phyloP scores from a whole-genome alignment of 1,139 yeast species.

The Suhomyces yuchorum region DNA sequence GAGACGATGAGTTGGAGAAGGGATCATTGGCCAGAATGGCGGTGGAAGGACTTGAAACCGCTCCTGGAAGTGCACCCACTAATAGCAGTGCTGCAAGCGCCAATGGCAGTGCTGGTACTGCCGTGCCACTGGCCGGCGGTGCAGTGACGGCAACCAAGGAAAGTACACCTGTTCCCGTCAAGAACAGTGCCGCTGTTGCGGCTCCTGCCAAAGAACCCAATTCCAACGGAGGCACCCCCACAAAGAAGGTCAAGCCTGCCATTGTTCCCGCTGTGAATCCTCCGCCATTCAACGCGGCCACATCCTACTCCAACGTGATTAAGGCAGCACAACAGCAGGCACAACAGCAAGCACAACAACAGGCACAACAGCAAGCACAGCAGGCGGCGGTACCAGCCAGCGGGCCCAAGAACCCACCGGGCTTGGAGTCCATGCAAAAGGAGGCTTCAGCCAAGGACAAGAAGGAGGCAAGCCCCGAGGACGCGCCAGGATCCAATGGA shows the following conservation, averaged over 20 bases:
- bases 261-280: constrained; percentile 21
- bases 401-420: constrained; percentile 14
- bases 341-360: constrained; percentile 6
- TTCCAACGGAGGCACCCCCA: constrained; percentile 17
- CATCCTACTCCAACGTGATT: constrained; percentile 26
- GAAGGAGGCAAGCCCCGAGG: constrained; percentile 7
- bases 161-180: constrained; percentile 13
- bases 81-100: too few species aligned
- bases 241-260: constrained; percentile 14
- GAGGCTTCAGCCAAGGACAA: constrained; percentile 6
- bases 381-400: background rate
- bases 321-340: constrained; percentile 22
- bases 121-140: background rate
- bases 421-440: constrained; percentile 4
- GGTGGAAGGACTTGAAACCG: constrained; percentile 28
- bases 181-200: constrained; percentile 16
- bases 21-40: constrained; percentile 50
- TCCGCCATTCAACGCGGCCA: constrained; percentile 21
- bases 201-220: constrained; percentile 19
- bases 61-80: constrained; percentile 14
- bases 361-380: constrained; percentile 11
- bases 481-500: background rate
- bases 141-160: constrained; percentile 18
- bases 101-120: constrained; percentile 10
- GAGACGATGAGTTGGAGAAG: constrained; percentile 46